These are phyloP conservation scores for Fusarium guadeloupense DNA, from an alignment of 2,329 filamentous ascomycete species.

Conservation along the genomic window DNA sequence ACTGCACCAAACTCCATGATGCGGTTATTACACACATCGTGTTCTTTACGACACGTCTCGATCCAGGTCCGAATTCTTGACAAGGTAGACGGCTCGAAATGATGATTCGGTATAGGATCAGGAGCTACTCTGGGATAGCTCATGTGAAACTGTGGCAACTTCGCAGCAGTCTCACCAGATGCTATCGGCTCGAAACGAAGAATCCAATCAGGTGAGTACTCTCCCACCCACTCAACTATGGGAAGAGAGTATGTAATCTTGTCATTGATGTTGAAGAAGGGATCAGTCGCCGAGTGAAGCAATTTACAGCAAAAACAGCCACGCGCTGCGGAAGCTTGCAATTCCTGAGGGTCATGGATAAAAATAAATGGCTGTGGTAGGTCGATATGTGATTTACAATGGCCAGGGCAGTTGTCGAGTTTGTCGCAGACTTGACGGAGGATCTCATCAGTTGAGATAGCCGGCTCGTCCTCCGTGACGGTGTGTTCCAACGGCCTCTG, in stretches of 20 bases:
- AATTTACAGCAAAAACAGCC: background rate
- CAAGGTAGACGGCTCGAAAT: background rate
- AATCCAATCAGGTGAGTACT: background rate
- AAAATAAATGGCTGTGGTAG: background rate
- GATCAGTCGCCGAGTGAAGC: too few relatives aligned
- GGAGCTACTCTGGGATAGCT: background rate
- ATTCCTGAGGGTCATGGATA: background rate
- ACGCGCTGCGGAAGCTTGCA: background rate
- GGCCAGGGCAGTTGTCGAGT: background rate
- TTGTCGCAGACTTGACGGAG: background rate
- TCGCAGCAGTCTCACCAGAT: background rate
- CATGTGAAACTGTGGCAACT: background rate
- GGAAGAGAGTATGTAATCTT: background rate
- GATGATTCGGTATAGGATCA: background rate
- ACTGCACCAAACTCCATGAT: background rate
- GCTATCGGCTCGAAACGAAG: background rate
- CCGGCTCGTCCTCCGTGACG: background rate
- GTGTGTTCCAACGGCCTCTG: background rate
- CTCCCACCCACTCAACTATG: background rate
- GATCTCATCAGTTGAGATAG: background rate
- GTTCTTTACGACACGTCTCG: background rate
- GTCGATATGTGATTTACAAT: too few relatives aligned
- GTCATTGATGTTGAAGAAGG: background rate
- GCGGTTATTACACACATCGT: background rate
- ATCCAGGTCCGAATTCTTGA: background rate